phyloP scores from a whole-genome alignment of 2,329 filamentous ascomycete genomes.

The Ustilaginoidea virens region DNA sequence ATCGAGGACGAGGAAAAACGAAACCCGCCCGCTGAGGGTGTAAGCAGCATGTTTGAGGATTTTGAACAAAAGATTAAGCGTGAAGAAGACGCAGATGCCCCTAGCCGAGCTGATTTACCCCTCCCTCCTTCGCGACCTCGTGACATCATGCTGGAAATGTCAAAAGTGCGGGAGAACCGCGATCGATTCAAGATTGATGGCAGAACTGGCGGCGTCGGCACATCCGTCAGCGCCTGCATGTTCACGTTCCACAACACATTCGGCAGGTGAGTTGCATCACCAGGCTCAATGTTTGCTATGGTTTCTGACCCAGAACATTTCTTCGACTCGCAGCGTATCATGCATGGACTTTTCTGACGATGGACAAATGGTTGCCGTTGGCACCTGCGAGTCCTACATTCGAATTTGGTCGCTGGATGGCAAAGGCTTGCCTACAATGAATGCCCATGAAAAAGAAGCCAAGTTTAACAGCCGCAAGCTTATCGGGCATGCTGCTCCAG shows the following conservation, averaged over 20 bases:
- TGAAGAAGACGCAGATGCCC: conserved; percentile 75
- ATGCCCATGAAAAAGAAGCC: conserved; percentile 39
- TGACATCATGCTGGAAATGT: conserved; percentile 87
- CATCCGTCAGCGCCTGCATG: conserved; percentile 82
- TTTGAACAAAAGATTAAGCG: conserved; percentile 81
- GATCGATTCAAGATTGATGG: conserved; percentile 83
- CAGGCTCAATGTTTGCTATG: background rate
- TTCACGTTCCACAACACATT: conserved; percentile 97
- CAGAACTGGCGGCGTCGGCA: conserved; percentile 67
- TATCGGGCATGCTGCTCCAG: conserved; percentile 78
- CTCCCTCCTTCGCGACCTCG: conserved; percentile 76
- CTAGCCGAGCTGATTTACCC: conserved; percentile 63
- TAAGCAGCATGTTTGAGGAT: conserved; percentile 64
- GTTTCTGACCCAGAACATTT: background rate
- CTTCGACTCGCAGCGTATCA: conserved; percentile 59
- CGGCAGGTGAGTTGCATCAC: conserved; percentile 50
- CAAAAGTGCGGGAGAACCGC: conserved; percentile 82
- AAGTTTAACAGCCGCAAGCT: conserved; percentile 53
- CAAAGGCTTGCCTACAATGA: conserved; percentile 56
- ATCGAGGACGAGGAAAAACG: conserved; percentile 73
- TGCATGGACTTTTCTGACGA: conserved; percentile 94
- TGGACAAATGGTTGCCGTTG: conserved; percentile 70
- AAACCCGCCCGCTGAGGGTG: conserved; percentile 55
- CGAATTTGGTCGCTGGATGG: conserved; percentile 87
- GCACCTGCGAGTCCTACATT: conserved; percentile 89